A percentile compares a stretch with the other conserved stretches of the same genome.
Conservation (phyloP, 2,329 filamentous ascomycete genomes). For the Pyricularia pennisetigena region DNA sequence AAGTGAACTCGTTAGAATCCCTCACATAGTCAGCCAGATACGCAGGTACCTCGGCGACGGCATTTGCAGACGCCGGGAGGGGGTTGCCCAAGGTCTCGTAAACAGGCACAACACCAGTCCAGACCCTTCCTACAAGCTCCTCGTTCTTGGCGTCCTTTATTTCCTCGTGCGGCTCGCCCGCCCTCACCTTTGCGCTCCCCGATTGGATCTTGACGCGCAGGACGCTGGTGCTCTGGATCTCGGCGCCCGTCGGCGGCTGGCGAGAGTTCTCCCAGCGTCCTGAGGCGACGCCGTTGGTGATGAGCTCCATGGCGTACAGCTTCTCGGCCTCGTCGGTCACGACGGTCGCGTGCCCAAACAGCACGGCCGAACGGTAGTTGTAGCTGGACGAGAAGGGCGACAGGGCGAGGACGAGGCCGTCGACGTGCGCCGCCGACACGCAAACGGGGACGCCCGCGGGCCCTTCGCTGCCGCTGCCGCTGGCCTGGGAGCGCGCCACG, state of each 20-base stretch:
- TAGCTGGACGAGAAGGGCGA: constrained; percentile 76
- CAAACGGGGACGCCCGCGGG: constrained; percentile 56
- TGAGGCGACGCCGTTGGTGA: constrained; percentile 65
- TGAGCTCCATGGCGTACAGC: constrained; percentile 65
- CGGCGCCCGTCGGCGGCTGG: constrained; percentile 56
- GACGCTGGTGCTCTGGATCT: constrained; percentile 67
- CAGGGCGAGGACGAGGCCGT: constrained; percentile 70
- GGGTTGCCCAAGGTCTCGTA: constrained; percentile 56
- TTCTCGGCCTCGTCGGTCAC: constrained; percentile 63
- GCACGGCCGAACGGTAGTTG: constrained; percentile 74
- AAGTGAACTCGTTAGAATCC: constrained; percentile 22
- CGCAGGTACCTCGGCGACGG: constrained; percentile 45
- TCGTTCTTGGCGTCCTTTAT: constrained; percentile 34
- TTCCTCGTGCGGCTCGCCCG: constrained; percentile 51
- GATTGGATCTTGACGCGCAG: constrained; percentile 57
- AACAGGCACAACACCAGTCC: constrained; percentile 53
- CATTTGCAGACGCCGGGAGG: constrained; percentile 48
- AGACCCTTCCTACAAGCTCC: constrained; percentile 30
- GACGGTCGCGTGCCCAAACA: constrained; percentile 63
- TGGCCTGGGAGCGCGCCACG: constrained; percentile 30
- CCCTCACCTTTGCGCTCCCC: constrained; percentile 67
- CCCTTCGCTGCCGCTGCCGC: constrained; percentile 12
- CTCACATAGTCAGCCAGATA: constrained; percentile 42
- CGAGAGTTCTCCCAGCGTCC: constrained; percentile 61
- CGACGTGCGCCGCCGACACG: constrained; percentile 63